phyloP scores from a whole-genome alignment of 2,329 filamentous ascomycete genomes.

The Hypoxylon sp. region DNA sequence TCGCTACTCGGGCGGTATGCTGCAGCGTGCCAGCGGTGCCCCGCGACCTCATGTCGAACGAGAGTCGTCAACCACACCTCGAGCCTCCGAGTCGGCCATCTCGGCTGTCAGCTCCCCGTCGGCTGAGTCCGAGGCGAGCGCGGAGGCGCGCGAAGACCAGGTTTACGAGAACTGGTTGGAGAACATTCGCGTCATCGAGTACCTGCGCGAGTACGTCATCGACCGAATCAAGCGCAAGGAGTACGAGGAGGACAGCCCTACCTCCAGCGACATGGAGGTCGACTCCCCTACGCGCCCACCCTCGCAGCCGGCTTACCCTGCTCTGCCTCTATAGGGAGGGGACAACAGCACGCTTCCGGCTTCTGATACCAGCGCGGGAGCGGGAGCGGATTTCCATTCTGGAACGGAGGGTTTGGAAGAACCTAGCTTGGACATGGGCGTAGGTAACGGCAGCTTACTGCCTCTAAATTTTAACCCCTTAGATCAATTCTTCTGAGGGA shows the following conservation, averaged over 20 bases:
- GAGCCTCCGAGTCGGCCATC: conserved; percentile 58
- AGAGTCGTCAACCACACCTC: conserved; percentile 60
- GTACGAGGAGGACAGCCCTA: conserved; percentile 58
- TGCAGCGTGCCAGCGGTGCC: conserved; percentile 68
- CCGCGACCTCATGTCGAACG: conserved; percentile 56
- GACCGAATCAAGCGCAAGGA: conserved; percentile 69
- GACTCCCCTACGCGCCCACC: conserved; percentile 50
- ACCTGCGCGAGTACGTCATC: conserved; percentile 69
- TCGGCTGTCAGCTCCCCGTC: conserved; percentile 68
- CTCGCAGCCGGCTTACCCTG: conserved; percentile 54
- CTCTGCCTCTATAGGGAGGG: conserved; percentile 46
- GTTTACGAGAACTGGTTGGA: conserved; percentile 75
- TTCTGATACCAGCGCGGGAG: background rate
- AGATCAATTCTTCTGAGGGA: background rate
- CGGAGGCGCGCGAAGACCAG: conserved; percentile 68
- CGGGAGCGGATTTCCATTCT: background rate
- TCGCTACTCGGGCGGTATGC: conserved; percentile 75
- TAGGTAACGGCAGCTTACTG: no score
- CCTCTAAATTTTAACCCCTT: background rate
- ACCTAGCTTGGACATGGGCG: no score
- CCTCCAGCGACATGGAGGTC: conserved; percentile 53
- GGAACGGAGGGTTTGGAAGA: background rate
- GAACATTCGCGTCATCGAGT: conserved; percentile 75
- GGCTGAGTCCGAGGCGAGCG: conserved; percentile 65
- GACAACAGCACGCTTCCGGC: background rate